Evolutionary conservation across 2,329 filamentous ascomycete genomes (phyloP).

Genomic region (Falciphora oryzae): DNA sequence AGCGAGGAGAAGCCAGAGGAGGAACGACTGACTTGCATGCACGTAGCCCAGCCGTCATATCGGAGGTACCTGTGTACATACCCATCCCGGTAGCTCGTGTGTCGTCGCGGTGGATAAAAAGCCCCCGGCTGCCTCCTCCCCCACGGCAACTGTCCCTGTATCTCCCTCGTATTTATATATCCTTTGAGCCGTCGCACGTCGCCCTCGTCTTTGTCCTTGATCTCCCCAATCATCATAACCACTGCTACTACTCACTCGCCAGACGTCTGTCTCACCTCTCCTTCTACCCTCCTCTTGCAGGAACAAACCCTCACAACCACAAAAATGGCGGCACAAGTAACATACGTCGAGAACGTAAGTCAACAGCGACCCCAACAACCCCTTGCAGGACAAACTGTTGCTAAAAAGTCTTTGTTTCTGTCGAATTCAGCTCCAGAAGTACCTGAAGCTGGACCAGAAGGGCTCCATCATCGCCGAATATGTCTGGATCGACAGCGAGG

Average conservation of each 20-base stretch:
- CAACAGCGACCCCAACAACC: neutral
- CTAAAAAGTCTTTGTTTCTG: neutral
- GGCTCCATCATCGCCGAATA: slow-evolving; percentile 74
- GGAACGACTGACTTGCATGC: neutral
- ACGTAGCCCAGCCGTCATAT: neutral
- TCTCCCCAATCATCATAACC: neutral
- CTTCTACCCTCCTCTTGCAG: neutral
- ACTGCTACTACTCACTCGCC: neutral
- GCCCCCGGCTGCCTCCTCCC: slow-evolving; percentile 3
- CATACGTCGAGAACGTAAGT: slow-evolving; percentile 9
- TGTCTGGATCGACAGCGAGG: slow-evolving; percentile 75
- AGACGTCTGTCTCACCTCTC: neutral
- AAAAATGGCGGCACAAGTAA: slow-evolving; percentile 9
- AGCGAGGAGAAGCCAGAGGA: neutral
- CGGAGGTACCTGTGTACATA: neutral
- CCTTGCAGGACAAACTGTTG: neutral
- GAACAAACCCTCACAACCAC: neutral
- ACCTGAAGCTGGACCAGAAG: slow-evolving; percentile 84
- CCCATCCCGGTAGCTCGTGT: neutral
- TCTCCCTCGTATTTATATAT: neutral
- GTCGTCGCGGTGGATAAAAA: slow-evolving; percentile 3
- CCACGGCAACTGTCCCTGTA: neutral
- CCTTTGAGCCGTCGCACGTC: neutral
- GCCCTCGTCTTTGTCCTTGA: neutral
- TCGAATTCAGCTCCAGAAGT: slow-evolving; percentile 71